A percentile compares a stretch with the other conserved stretches of the same genome.
Evolutionary conservation across 306 rosid species (phyloP).

Genomic region (Cucurbita pepo): DNA sequence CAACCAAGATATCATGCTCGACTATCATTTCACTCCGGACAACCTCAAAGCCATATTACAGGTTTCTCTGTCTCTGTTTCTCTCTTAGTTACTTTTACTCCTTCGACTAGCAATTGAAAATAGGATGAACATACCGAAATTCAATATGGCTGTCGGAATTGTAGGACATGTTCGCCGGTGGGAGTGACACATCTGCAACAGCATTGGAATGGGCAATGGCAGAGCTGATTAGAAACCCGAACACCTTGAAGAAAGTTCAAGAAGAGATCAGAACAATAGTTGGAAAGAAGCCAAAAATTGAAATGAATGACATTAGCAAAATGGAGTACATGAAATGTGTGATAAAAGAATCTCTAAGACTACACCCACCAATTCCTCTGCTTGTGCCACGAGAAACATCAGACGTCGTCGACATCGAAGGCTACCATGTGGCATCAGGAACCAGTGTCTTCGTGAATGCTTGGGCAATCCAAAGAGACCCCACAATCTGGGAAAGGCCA

Average conservation of each 20-base stretch:
- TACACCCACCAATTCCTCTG: slow-evolving; percentile 30
- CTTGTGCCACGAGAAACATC: slow-evolving; percentile 20
- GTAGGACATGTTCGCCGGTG: slow-evolving; percentile 41
- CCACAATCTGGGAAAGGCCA: slow-evolving; percentile 17
- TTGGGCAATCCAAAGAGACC: slow-evolving; percentile 36
- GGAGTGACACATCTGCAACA: slow-evolving; percentile 17
- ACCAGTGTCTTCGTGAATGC: slow-evolving; percentile 21
- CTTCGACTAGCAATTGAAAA: too few species aligned
- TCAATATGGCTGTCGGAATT: too few species aligned
- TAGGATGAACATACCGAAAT: too few species aligned
- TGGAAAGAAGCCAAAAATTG: slow-evolving; percentile 19
- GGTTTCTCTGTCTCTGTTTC: not conserved
- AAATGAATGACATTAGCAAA: slow-evolving; percentile 13
- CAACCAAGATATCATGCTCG: not conserved
- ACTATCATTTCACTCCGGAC: not conserved
- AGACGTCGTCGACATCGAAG: slow-evolving; percentile 6
- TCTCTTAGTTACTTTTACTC: too few species aligned
- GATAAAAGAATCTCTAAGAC: slow-evolving; percentile 30
- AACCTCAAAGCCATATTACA: not conserved
- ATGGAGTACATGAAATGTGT: slow-evolving; percentile 40
- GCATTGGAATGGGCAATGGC: slow-evolving; percentile 33
- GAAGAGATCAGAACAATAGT: slow-evolving; percentile 40
- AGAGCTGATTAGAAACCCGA: slow-evolving; percentile 29
- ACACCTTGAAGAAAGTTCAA: slow-evolving; percentile 32
- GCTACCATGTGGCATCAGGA: slow-evolving; percentile 20